Conservation (phyloP, 192 early-diverging fungal species). For the Backusella circina region DNA sequence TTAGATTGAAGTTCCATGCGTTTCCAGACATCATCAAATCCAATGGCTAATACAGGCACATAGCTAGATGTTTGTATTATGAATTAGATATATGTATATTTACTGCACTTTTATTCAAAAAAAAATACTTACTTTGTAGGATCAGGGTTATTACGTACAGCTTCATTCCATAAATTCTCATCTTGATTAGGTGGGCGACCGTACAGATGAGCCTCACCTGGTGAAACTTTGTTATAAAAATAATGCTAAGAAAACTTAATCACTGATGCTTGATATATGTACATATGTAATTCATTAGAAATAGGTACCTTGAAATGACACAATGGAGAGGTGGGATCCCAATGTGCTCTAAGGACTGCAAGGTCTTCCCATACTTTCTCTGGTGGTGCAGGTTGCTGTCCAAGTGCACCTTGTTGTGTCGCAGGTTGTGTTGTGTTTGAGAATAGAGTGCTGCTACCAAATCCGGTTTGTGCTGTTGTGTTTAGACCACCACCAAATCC, state of each 20-base stretch:
- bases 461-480: background rate
- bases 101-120: no score
- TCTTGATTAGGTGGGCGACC: constrained; percentile 69
- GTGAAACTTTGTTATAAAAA: constrained; percentile 93
- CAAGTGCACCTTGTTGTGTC: constrained; percentile 37
- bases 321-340: constrained; percentile 72
- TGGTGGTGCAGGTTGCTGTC: constrained; percentile 30
- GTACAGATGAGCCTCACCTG: constrained; percentile 78
- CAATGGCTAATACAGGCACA: constrained; percentile 88
- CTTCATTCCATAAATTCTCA: constrained; percentile 73
- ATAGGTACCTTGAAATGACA: constrained; percentile 73
- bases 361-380: constrained; percentile 59
- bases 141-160: constrained; percentile 85
- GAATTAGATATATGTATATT: background rate
- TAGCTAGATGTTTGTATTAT: constrained; percentile 45
- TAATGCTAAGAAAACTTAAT: constrained; percentile 55
- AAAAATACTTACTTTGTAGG: constrained; percentile 62
- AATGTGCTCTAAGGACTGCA: constrained; percentile 64
- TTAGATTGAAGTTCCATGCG: constrained; percentile 75
- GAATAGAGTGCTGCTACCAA: background rate
- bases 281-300: background rate
- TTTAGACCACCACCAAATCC: constrained; percentile 5
- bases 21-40: constrained; percentile 89
- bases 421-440: constrained; percentile 4
- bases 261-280: background rate